phyloP scores from a whole-genome alignment of 176 grass and related monocot genomes.

The Hordeum marinum region DNA sequence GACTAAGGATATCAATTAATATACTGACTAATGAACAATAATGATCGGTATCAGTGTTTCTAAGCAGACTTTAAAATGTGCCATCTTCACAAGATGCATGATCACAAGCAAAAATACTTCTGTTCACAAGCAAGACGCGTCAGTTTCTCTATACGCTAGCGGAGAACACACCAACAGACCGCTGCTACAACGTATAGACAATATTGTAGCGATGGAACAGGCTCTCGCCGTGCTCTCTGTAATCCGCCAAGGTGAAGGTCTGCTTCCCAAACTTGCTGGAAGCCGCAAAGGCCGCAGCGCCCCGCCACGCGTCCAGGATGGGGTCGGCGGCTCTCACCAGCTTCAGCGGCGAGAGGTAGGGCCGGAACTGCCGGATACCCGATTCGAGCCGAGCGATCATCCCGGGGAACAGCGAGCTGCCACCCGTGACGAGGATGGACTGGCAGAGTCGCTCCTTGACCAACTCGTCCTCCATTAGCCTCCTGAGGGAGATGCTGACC shows the following conservation, averaged over 20 bases:
- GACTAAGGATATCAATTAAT: not conserved
- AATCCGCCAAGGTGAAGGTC: conserved; percentile 77
- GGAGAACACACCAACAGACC: not conserved
- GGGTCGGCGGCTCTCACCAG: conserved; percentile 59
- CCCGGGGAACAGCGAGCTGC: conserved; percentile 76
- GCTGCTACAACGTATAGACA: conserved; percentile 50
- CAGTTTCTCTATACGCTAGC: not conserved
- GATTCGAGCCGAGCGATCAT: conserved; percentile 74
- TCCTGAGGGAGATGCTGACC: conserved; percentile 65
- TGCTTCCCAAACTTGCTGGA: conserved; percentile 57
- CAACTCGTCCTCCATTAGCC: conserved; percentile 47
- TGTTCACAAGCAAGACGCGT: not conserved
- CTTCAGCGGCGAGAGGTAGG: conserved; percentile 70
- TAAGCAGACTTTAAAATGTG: not conserved
- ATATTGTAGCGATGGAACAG: conserved; percentile 65
- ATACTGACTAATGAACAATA: not conserved
- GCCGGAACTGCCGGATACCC: conserved; percentile 61
- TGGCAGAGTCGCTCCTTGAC: conserved; percentile 69
- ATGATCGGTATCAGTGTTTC: not conserved
- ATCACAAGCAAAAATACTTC: not conserved
- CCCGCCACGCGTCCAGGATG: conserved; percentile 79
- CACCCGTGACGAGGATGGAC: conserved; percentile 78
- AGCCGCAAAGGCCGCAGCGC: conserved; percentile 57
- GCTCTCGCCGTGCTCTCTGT: conserved; percentile 78
- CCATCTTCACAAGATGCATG: not conserved